A percentile compares a stretch with the other conserved stretches of the same genome.
Evolutionary conservation across 2,329 filamentous ascomycete genomes (phyloP).

Genomic region (Aspergillus sp.): DNA sequence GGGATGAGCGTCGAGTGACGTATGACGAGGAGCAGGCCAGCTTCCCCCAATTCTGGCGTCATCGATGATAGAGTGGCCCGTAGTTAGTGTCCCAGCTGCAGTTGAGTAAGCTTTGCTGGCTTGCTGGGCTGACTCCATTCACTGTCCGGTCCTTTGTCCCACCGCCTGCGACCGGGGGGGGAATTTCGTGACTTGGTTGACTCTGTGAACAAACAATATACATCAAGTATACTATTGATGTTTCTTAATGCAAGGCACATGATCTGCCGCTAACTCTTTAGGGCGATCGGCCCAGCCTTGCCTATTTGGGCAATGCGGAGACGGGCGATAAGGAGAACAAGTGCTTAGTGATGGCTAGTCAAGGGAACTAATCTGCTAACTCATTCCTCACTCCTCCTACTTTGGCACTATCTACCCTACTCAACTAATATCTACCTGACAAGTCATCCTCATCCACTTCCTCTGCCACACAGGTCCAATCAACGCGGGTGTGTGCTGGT

Average conservation of each 20-base stretch:
- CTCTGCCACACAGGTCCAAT: not conserved
- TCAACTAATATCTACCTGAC: not conserved
- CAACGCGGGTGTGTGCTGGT: slow-evolving; percentile 3
- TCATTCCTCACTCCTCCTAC: not conserved
- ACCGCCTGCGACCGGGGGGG: not conserved
- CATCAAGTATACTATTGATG: not conserved
- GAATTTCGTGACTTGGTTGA: not conserved
- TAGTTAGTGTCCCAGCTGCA: not conserved
- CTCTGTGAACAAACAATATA: no score
- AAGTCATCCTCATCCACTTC: not conserved
- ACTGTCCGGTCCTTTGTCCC: not conserved
- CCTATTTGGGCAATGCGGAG: slow-evolving; percentile 18
- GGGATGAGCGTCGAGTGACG: slow-evolving; percentile 39
- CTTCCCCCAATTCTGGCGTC: slow-evolving; percentile 26
- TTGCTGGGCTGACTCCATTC: not conserved
- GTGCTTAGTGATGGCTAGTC: no score
- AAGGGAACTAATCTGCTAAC: not conserved
- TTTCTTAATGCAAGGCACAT: slow-evolving; percentile 5
- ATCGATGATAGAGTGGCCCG: slow-evolving; percentile 19
- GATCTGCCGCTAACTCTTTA: slow-evolving; percentile 9
- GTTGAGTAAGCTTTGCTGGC: not conserved
- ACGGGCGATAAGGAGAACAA: slow-evolving; percentile 9
- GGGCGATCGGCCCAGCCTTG: slow-evolving; percentile 15
- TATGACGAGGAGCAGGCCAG: slow-evolving; percentile 19
- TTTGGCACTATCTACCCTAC: not conserved